Conservation (phyloP, 176 grass and related monocot genomes). For the Oryza nivara region DNA sequence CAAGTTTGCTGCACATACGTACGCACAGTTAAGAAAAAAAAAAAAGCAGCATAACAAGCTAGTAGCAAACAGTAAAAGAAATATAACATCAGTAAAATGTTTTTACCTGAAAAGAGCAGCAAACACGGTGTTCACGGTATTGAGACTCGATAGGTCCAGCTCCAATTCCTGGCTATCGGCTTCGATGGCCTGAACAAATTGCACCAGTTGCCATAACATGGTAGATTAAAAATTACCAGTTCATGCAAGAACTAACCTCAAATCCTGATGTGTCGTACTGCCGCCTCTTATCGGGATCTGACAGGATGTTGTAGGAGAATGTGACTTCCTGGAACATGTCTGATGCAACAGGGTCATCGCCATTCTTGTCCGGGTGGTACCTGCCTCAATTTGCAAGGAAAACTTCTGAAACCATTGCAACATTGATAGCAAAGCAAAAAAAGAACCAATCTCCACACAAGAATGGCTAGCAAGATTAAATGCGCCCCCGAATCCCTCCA, state of each 20-base stretch:
- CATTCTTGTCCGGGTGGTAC: constrained; percentile 98
- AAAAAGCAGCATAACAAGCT: constrained; percentile 10
- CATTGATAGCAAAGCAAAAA: background rate
- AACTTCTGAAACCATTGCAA: background rate
- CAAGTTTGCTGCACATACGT: constrained; percentile 74
- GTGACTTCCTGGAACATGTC: constrained; percentile 95
- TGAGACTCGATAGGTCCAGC: constrained; percentile 96
- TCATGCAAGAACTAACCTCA: constrained; percentile 59
- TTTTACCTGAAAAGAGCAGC: constrained; percentile 95
- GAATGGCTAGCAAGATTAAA: background rate
- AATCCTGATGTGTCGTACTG: constrained; percentile 92
- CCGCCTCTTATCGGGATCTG: constrained; percentile 80
- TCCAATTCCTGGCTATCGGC: constrained; percentile 90
- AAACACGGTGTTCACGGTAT: constrained; percentile 94
- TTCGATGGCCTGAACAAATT: constrained; percentile 73
- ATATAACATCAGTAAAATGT: background rate
- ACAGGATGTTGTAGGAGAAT: constrained; percentile 92
- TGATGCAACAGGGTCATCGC: constrained; percentile 77
- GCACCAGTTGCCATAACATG: background rate
- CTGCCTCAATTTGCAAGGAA: constrained; percentile 37
- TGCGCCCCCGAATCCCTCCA: background rate
- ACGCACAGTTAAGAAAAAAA: constrained; percentile 10
- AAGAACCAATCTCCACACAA: background rate
- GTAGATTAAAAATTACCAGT: background rate
- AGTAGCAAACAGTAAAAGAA: background rate